Base-by-base conservation (phyloP, 148 eudicot species). In the Dianthus caryophyllus region DNA sequence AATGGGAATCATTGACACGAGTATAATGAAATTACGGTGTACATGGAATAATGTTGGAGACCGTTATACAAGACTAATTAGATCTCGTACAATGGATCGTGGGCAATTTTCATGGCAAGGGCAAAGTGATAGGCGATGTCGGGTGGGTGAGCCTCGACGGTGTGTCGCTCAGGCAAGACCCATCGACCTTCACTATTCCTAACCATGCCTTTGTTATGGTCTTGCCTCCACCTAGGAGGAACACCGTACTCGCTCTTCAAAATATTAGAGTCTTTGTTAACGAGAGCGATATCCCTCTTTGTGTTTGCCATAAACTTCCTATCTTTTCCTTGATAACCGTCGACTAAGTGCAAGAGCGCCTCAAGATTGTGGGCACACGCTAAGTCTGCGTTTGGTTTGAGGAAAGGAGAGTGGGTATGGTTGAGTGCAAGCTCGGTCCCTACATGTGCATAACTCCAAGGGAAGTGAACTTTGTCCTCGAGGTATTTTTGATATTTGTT, bases 131-230 rank as follows among this genome's bases (percentile, higher is more conserved):
- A 87, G 60, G 87, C 90, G 1, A 82, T 86, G 59, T 88, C 92
- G 0, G 81, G 79, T 0, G 83, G 87, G 41, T 86, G 88, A 36
- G 83, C 83, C 67, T 91, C 97, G 9, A 84, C 50, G 67, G 77
- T 66, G 0, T 82, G 79, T 27, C 96, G 78, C 29, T 86, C 96
- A 0, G 96, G 90, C 66, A 81, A 49, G 41, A 88, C 68, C 97
- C 97, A 91, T n/a, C 83, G 85, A 18, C 97, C 97, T 8, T 87
- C 90, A 2, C 46, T 58, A 2, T 56, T 69, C 79, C 86, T 81
- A 64, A 85, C 86, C 97, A 91, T 88, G 53, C 97, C 97, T 55
- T 92, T 92, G 54, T 92, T 86, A 70, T 79, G 74, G 26, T 87
- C 91, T 58, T 87, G 93, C 64, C 97, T 73, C 97, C 96, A 92